Evolutionary conservation across 352 stramenopile species (phyloP).

Genomic region (Lagenidium sp.): DNA sequence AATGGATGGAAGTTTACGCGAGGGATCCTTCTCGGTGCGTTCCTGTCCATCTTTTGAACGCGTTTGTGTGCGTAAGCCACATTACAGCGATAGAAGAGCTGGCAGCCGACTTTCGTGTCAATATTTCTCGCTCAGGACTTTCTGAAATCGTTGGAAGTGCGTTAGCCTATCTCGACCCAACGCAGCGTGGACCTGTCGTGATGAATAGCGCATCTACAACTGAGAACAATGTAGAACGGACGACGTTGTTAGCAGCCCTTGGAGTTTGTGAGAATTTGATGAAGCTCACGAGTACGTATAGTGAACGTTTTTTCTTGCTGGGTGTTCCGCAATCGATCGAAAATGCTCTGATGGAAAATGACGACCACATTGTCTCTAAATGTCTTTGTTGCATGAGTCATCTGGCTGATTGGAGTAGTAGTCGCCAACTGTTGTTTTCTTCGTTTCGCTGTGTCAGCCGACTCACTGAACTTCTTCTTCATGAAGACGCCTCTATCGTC

Average conservation of each 20-base stretch:
- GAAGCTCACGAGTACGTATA: conserved; percentile 23
- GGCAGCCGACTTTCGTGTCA: conserved; percentile 16
- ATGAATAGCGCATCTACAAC: no score
- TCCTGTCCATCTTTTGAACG: conserved; percentile 23
- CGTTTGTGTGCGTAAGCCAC: conserved; percentile 31
- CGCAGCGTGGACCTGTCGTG: conserved; percentile 1
- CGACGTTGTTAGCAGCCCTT: no score
- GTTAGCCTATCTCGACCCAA: conserved; percentile 25
- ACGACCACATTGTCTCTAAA: conserved; percentile 28
- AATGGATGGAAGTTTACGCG: conserved; percentile 69
- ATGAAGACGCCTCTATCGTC: conserved; percentile 13
- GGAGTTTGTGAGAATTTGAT: conserved; percentile 36
- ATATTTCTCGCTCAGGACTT: conserved; percentile 27
- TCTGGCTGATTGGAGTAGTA: conserved; percentile 15
- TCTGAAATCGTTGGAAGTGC: conserved; percentile 33
- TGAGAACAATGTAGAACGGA: no score
- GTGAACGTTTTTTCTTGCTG: conserved; percentile 23
- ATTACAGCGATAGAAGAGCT: conserved; percentile 21
- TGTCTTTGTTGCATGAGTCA: conserved; percentile 20
- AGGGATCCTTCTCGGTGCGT: conserved; percentile 27
- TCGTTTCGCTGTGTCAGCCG: conserved; percentile 16
- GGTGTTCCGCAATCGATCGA: conserved; percentile 27
- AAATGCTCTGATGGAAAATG: conserved; percentile 34
- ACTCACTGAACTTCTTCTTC: conserved; percentile 9
- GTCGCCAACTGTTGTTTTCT: conserved; percentile 15